A percentile compares a stretch with the other conserved stretches of the same genome.
Conservation (phyloP, 129 eudicot genomes). For the Flaveria sonorensis region DNA sequence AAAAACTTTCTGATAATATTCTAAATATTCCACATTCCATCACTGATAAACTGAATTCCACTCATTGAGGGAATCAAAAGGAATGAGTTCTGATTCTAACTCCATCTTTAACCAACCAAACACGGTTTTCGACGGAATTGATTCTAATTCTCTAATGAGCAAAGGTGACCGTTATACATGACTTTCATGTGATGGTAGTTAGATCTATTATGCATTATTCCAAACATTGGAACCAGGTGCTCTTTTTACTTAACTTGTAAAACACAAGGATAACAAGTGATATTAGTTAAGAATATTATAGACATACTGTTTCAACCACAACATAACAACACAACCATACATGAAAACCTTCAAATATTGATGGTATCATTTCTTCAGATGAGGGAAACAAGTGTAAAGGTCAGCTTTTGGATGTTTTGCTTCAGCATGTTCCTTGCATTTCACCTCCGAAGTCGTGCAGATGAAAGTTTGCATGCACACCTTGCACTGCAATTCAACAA, state of each 20-base stretch:
- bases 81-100: not conserved
- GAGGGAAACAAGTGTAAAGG: conserved; percentile 60
- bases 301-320: conserved; percentile 20
- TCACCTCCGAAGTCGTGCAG: conserved; percentile 91
- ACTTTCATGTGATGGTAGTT: not conserved
- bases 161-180: too few species aligned
- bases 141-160: too few species aligned
- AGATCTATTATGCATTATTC: not conserved
- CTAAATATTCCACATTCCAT: too few species aligned
- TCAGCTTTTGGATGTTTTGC: conserved; percentile 87
- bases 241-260: conserved; percentile 2
- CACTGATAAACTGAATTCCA: too few species aligned
- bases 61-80: not conserved
- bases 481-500: conserved; percentile 59
- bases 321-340: conserved; percentile 10
- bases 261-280: conserved; percentile 20
- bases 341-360: not conserved
- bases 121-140: too few species aligned
- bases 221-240: conserved; percentile 12
- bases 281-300: conserved; percentile 29
- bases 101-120: not conserved
- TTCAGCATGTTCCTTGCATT: conserved; percentile 91
- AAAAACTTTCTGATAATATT: too few species aligned
- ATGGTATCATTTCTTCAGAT: conserved; percentile 58
- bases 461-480: conserved; percentile 94